Evolutionary conservation across 441 rosid genomes (phyloP), one percentile per base, ranked within the genome.

Genomic region (California macrophylla): DNA sequence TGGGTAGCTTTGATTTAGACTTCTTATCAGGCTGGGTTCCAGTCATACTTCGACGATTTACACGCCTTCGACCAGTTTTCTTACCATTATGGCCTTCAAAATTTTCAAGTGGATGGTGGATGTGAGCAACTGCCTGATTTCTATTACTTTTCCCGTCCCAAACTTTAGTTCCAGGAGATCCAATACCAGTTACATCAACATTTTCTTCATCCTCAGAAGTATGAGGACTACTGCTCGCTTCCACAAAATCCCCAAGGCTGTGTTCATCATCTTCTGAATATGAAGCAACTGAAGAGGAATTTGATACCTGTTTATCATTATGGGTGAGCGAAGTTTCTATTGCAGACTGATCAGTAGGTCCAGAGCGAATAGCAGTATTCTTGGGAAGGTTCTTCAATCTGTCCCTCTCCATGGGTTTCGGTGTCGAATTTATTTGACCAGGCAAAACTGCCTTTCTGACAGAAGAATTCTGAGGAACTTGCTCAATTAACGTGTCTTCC

Each of bases 101-200:
- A 82, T 84, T 85, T 87, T 95, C 99, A 80, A 95, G 97, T 10
- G 99, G 99, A 85, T 92, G 99, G 81, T 87, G 99, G 77, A 95
- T 89, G 71, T 73, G 88, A 64, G 96, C 84, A 74, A 84, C 85
- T 77, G 84, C 75, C 74, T 74, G 75, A 72, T 87, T 92, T 87
- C 93, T 91, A 72, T 91, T 92, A 24, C 85, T 91, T 81, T 82
- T 89, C 62, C 87, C 92, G 86, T 95, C 97, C 99, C 99, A 95
- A 82, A 95, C 98, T 83, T 86, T 89, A 66, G 92, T 95, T 78
- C 88, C 98, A 64, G 97, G 97, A 78, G 93, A 87, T 78, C 78
- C 96, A 76, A 95, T 85, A 77, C 99, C 99, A 24, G 86, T 89
- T 67, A 86, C 73, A 60, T 79, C 67, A 71, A 72, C 86, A 1